These are phyloP conservation scores for Fusarium protoensiforme DNA, from an alignment of 2,329 filamentous ascomycete species.

Conservation along the genomic window DNA sequence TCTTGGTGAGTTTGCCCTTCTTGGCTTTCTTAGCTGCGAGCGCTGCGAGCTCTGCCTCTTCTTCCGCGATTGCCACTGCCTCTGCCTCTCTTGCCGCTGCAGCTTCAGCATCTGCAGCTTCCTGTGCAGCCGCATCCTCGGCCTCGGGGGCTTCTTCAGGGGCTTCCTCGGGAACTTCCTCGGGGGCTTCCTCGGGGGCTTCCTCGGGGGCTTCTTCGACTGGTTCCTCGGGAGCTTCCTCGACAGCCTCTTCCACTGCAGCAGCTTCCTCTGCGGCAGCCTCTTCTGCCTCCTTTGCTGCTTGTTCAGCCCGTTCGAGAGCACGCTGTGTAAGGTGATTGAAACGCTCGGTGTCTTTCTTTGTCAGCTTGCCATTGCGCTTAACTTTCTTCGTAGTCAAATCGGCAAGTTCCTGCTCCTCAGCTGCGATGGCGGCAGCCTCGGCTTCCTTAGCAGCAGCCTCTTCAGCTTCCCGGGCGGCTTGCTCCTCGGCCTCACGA, in stretches of 20 bases:
- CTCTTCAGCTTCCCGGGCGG: slow-evolving; percentile 26
- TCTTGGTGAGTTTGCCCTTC: slow-evolving; percentile 37
- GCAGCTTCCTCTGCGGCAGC: slow-evolving; percentile 34
- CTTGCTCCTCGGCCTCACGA: slow-evolving; percentile 28
- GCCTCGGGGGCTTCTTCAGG: neutral
- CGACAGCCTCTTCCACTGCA: slow-evolving; percentile 45
- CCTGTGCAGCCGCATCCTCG: slow-evolving; percentile 22
- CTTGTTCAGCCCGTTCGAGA: slow-evolving; percentile 38
- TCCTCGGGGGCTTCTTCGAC: slow-evolving; percentile 27
- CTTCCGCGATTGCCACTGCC: slow-evolving; percentile 23
- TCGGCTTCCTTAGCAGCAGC: slow-evolving; percentile 42
- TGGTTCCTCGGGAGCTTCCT: slow-evolving; percentile 29
- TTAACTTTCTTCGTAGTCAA: slow-evolving; percentile 38
- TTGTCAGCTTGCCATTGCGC: slow-evolving; percentile 35
- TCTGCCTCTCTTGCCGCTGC: slow-evolving; percentile 30
- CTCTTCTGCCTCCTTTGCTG: slow-evolving; percentile 42
- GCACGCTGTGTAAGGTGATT: slow-evolving; percentile 28
- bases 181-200: slow-evolving; percentile 24
- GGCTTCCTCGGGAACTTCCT: slow-evolving; percentile 8
- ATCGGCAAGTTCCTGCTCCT: slow-evolving; percentile 40
- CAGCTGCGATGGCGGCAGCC: slow-evolving; percentile 40
- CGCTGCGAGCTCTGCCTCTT: slow-evolving; percentile 36
- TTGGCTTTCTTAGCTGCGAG: slow-evolving; percentile 37
- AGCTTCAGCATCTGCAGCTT: slow-evolving; percentile 26
- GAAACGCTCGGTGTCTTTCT: slow-evolving; percentile 38